Percentiles rank a stretch among this genome's conserved stretches.
Conservation (phyloP, 768 basidiomycete genomes). For the Phlebiopsis flavidoalba region DNA sequence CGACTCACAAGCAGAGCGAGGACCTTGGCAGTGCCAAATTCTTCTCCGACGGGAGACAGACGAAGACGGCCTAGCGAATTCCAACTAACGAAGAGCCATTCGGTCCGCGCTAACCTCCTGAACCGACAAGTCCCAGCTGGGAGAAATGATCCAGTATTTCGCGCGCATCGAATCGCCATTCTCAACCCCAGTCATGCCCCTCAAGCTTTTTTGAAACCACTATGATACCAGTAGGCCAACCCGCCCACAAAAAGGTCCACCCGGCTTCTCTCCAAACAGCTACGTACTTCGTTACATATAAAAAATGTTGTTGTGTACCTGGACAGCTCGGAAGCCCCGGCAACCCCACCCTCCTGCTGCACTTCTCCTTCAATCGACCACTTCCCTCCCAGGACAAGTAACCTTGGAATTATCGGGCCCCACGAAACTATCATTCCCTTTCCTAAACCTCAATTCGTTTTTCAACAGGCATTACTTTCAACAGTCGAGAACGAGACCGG, state of each 20-base stretch:
- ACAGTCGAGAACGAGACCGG: constrained; percentile 35
- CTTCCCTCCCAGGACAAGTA: constrained; percentile 12
- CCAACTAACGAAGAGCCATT: constrained; percentile 33
- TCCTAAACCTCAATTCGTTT: too few relatives aligned
- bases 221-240: constrained; percentile 2
- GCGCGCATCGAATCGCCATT: constrained; percentile 61
- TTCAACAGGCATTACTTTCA: background rate
- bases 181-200: constrained; percentile 38
- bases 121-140: constrained; percentile 40
- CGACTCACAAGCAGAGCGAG: constrained; percentile 22
- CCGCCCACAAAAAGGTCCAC: background rate
- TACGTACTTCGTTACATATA: constrained; percentile 26
- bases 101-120: constrained; percentile 35
- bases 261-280: background rate
- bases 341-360: constrained; percentile 18
- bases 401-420: background rate
- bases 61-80: constrained; percentile 19
- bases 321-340: constrained; percentile 20
- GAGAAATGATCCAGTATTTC: constrained; percentile 49
- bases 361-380: constrained; percentile 23
- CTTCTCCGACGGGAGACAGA: constrained; percentile 40
- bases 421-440: too few relatives aligned
- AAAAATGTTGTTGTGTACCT: constrained; percentile 15
- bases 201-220: constrained; percentile 15
- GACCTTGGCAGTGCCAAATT: constrained; percentile 28